Evolutionary conservation across 129 eudicot species (phyloP).

Genomic region (Lonicera japonica): DNA sequence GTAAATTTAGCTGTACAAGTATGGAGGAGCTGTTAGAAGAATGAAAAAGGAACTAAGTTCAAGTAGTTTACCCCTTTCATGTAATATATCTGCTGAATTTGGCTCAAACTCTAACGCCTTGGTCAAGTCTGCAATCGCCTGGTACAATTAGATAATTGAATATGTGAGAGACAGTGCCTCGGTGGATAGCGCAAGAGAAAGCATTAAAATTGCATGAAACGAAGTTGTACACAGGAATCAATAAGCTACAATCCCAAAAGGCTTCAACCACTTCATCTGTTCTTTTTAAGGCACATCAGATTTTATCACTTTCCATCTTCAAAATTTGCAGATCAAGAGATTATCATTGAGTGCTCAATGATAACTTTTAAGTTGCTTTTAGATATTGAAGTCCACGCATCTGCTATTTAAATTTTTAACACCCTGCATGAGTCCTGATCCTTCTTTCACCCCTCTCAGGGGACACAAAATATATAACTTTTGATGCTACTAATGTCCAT

Average conservation of each 20-base stretch:
- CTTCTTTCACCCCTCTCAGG: no score
- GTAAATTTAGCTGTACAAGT: background rate
- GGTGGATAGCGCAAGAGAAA: conserved; percentile 3
- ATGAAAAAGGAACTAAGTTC: conserved; percentile 1
- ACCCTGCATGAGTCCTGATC: no score
- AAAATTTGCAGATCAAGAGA: background rate
- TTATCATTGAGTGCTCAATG: background rate
- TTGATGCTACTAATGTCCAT: no score
- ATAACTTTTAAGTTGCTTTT: no score
- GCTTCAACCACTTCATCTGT: no score
- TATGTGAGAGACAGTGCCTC: conserved; percentile 18
- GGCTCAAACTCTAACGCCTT: conserved; percentile 93
- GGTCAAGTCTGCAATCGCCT: conserved; percentile 97
- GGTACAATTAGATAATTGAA: conserved; percentile 25
- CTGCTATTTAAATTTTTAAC: no score
- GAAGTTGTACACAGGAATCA: background rate
- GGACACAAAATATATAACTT: no score
- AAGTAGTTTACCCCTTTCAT: conserved; percentile 76
- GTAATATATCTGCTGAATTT: conserved; percentile 76
- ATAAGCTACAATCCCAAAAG: background rate
- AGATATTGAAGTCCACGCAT: no score
- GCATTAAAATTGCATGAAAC: background rate
- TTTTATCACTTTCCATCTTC: background rate
- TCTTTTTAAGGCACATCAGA: background rate
- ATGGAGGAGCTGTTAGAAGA: background rate